Conservation (phyloP, 495 filamentous ascomycete genomes). For the Xylaria nigripes region DNA sequence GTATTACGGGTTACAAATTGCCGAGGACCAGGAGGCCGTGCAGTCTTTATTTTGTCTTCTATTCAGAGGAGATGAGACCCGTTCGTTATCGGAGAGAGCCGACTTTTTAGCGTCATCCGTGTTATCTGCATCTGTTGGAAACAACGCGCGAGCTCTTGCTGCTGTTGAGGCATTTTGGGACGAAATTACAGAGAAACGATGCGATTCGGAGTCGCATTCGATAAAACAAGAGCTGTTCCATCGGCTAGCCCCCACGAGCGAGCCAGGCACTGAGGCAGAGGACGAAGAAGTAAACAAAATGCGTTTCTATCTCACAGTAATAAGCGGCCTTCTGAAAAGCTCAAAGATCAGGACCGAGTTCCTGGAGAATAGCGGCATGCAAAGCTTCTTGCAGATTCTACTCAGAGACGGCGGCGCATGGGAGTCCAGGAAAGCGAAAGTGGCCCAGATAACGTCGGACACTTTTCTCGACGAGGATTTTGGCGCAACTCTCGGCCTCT, state of each 20-base stretch:
- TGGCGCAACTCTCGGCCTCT: conserved; percentile 43
- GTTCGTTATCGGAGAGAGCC: conserved; percentile 19
- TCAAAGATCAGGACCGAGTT: conserved; percentile 42
- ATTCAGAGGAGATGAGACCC: conserved; percentile 14
- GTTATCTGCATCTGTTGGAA: conserved; percentile 48
- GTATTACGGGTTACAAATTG: conserved; percentile 59
- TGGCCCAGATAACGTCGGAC: conserved; percentile 47
- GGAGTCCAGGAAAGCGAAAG: conserved; percentile 34
- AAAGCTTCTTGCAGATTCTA: conserved; percentile 39
- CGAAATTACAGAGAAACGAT: conserved; percentile 22
- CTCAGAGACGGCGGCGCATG: conserved; percentile 28
- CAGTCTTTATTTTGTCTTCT: conserved; percentile 38
- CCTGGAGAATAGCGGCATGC: conserved; percentile 38
- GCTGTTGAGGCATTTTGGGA: conserved; percentile 38
- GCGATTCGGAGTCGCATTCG: conserved; percentile 12
- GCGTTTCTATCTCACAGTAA: conserved; percentile 18
- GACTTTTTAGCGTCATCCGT: conserved; percentile 44
- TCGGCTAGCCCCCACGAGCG: conserved; percentile 25
- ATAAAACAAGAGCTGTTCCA: conserved; percentile 21
- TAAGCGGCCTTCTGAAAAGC: conserved; percentile 38
- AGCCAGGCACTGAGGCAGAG: conserved; percentile 13
- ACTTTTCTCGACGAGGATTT: conserved; percentile 54
- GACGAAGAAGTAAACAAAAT: conserved; percentile 17
- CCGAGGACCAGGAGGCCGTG: conserved; percentile 40
- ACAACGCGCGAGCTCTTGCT: conserved; percentile 53